Evolutionary conservation across 805 yeast genomes (phyloP).

Genomic region (Sugiyamaella qingdaonensis): DNA sequence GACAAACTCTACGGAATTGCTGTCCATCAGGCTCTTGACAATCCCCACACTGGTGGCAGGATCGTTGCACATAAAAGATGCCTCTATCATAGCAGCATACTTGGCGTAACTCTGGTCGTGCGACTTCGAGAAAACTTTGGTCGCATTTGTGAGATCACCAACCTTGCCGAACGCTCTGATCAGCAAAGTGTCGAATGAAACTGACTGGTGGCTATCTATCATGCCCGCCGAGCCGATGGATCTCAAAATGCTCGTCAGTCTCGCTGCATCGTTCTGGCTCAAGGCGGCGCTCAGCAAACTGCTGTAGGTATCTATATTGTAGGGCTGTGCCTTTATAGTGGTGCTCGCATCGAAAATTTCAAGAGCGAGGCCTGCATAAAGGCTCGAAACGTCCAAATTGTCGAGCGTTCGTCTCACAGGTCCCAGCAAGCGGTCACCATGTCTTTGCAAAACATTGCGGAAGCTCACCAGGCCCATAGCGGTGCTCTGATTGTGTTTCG

Average conservation of each 20-base stretch:
- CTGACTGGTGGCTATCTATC: conserved; percentile 3
- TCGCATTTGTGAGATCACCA: conserved; percentile 20
- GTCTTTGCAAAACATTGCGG: conserved; percentile 2
- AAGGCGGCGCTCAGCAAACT: conserved; percentile 22
- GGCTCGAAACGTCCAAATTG: conserved; percentile 13
- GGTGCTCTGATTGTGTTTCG: neutral
- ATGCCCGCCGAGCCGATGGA: conserved; percentile 8
- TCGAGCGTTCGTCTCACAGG: conserved; percentile 11
- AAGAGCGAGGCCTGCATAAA: conserved; percentile 27
- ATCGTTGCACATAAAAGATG: conserved; percentile 25
- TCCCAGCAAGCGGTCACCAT: conserved; percentile 9
- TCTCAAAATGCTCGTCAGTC: conserved; percentile 4
- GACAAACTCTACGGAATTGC: neutral
- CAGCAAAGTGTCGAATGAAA: conserved; percentile 19
- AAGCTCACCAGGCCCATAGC: neutral
- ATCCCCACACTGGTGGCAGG: conserved; percentile 25
- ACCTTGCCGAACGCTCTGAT: conserved; percentile 22
- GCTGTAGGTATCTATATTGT: conserved; percentile 19
- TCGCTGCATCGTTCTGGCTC: conserved; percentile 8
- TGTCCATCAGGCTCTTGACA: conserved; percentile 24
- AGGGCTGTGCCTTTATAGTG: conserved; percentile 20
- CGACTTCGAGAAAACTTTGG: conserved; percentile 17
- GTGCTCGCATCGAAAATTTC: conserved; percentile 31
- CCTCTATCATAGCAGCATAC: conserved; percentile 26
- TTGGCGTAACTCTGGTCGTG: conserved; percentile 15